Base-by-base conservation (phyloP, 1,284 basidiomycete species). In the Hemileia vastatrix region DNA sequence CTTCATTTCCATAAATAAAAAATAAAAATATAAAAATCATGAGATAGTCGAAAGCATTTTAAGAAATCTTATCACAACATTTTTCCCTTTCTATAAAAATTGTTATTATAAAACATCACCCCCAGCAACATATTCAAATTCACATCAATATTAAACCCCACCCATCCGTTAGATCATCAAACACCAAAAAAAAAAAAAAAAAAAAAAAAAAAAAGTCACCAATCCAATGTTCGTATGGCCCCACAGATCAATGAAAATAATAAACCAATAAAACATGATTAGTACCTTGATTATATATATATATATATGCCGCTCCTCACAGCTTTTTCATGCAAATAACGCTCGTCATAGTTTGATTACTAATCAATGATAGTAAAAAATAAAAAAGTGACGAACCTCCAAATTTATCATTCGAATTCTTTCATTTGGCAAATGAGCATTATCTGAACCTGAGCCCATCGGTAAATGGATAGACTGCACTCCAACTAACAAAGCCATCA, bases 401-500 rank as follows among this genome's bases (percentile, higher is more conserved):
- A 79, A 67, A 58, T 79, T 79, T 50, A 77, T 64, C 57, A 79
- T 66, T 11, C 77, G 65, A 64, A 79, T 77, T 24, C 77, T 67
- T 71, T 79, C 78, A 65, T 79, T 78, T 2, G 77, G 50, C 36
- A 9, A 78, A 83, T 67, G 69, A 87, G 87, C 33, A 83, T 66
- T 65, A 50, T 68, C 67, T 19, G 64, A 83, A 72, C 86, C 87
- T 72, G 90, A 87, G 0, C 90, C 91, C 78, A 94, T 85, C 0
- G 91, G 91, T 2, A 94, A 80, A 75, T 94, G 91, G 13, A 94
- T 79, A 0, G 89, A 88, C 58, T 83, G 76, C 0, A 79, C 80
- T 2, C 72, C 71, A 54, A 98, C 60, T 62, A 32, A 13, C 47
- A 49, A 13, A 44, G 15, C 2, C 15, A 44, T 44, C 43, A 44